Base-by-base conservation (phyloP, 345 rosid genomes). In the Combretum micranthum region DNA sequence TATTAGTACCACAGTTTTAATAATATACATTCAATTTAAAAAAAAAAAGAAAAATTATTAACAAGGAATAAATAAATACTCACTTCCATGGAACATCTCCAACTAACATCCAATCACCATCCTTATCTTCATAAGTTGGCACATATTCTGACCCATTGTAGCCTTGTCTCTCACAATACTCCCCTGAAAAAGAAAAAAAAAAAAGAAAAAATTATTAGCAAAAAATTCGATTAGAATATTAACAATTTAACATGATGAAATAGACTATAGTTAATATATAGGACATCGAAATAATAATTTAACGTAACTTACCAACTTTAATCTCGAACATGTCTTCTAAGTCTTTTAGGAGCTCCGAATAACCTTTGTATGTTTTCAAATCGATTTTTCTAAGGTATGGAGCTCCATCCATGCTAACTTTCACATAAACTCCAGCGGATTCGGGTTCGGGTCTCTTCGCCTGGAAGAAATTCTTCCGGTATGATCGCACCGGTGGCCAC, bases 391-490 rank as follows among this genome's bases (percentile, higher is more conserved):
- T 85, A 0, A 88, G 83, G 59, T 83, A 88, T 13, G 96, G 96
- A 17, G 90, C 91, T 44, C 96, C 90, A 42, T 85, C 94, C 94
- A 85, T 81, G 74, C 97, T 88, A 48, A 88, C 94, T 76, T 88
- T 88, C 60, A 88, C 80, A 45, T 73, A 82, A 22, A 72, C 75
- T 67, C 86, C 87, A 42, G 46, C 44, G 13, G 60, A 61, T 39
- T 78, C 81, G 4, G 73, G 66, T 56, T 82, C 91, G 19, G 47
- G 62, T 66, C 83, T 83, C 78, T 71, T 66, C 8, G 57, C 44
- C 52, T 72, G 78, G 51, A 78, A 47, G 62, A 37, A 75, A 56
- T 82, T 88, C 63, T 77, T 85, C 45, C 87, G 75, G 60, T 73
- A 79, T 17, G 96, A 83, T 54, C 86, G 73, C 53, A 88, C 71